These are phyloP conservation scores for Pyricularia sp. DNA, from an alignment of 2,329 filamentous ascomycete genomes.

Conservation along the genomic window DNA sequence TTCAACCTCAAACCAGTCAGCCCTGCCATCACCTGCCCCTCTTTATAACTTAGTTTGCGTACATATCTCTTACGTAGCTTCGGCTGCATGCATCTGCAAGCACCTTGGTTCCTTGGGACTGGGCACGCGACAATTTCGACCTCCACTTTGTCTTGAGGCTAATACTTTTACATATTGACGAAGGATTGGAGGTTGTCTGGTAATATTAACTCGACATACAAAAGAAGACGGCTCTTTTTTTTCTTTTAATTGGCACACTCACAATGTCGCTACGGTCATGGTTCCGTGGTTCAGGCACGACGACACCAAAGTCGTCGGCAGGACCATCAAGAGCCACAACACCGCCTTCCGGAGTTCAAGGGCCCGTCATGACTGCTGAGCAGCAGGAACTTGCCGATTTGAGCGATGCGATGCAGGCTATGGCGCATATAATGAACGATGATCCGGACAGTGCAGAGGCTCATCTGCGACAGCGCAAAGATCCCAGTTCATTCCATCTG, in stretches of 20 bases:
- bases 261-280: slow-evolving; percentile 30
- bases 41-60: neutral
- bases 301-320: slow-evolving; percentile 14
- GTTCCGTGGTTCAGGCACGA: slow-evolving; percentile 31
- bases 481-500: slow-evolving; percentile 76
- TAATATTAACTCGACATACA: neutral
- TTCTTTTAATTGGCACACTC: neutral
- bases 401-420: slow-evolving; percentile 48
- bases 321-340: slow-evolving; percentile 8
- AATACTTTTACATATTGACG: neutral
- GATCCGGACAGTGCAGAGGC: slow-evolving; percentile 76
- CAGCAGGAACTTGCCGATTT: slow-evolving; percentile 39
- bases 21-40: neutral
- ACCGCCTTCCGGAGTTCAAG: slow-evolving; percentile 7
- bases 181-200: neutral
- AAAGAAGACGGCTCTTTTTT: neutral
- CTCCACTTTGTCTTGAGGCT: neutral
- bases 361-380: slow-evolving; percentile 7
- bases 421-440: slow-evolving; percentile 70
- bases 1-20: neutral
- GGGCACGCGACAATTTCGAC: neutral
- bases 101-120: neutral
- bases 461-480: slow-evolving; percentile 56
- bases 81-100: neutral
- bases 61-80: neutral